Evolutionary conservation across 1,139 yeast species (phyloP).

Genomic region (Blastobotrys aristatus): DNA sequence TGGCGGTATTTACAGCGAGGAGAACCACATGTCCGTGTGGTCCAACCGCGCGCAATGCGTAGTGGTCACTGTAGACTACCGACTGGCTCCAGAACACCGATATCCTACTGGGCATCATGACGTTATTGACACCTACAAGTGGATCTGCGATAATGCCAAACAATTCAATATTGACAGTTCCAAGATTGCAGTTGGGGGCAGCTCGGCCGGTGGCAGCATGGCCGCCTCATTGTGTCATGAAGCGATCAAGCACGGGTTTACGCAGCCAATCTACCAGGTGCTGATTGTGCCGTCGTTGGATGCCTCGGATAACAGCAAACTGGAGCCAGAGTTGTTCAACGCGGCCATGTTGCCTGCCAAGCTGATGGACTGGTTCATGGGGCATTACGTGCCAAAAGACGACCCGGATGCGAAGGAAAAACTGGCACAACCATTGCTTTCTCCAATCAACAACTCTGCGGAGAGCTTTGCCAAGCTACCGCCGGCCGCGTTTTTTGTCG

Average conservation of each 20-base stretch:
- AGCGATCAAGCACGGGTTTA: background rate
- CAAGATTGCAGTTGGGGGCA: conserved; percentile 40
- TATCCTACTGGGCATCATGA: conserved; percentile 49
- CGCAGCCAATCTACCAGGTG: conserved; percentile 38
- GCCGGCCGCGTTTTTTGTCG: conserved; percentile 38
- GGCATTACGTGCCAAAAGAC: background rate
- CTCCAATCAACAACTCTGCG: conserved; percentile 43
- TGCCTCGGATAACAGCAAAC: background rate
- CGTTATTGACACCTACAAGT: conserved; percentile 36
- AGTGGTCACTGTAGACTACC: conserved; percentile 34
- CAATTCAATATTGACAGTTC: conserved; percentile 33
- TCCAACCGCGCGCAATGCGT: conserved; percentile 11
- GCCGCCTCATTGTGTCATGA: conserved; percentile 29
- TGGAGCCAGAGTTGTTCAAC: background rate
- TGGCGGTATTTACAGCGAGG: conserved; percentile 10
- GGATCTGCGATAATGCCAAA: conserved; percentile 17
- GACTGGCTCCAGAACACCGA: conserved; percentile 46
- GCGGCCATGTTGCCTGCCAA: conserved; percentile 1
- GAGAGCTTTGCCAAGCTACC: conserved; percentile 41
- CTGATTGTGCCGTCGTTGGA: conserved; percentile 38
- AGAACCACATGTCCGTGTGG: conserved; percentile 8
- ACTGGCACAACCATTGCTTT: conserved; percentile 40
- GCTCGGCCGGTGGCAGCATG: conserved; percentile 45
- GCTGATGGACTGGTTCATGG: conserved; percentile 9
- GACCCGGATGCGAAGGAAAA: conserved; percentile 1